Conservation (phyloP, 345 rosid species). For the Raphanus sativus region DNA sequence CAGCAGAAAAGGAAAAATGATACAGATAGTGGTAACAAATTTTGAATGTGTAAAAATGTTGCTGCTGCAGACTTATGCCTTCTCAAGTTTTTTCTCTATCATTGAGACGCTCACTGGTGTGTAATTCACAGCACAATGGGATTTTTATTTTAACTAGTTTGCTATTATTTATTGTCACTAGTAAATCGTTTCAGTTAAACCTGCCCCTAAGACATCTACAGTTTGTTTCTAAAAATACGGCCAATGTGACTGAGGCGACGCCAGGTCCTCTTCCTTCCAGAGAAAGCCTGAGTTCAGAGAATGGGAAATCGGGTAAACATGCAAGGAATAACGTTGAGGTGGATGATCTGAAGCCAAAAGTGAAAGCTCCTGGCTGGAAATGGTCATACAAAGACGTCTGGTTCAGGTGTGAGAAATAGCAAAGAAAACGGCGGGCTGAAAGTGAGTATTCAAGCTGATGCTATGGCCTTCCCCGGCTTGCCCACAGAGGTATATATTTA, state of each 20-base stretch:
- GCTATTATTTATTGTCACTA: constrained; percentile 8
- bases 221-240: constrained; percentile 26
- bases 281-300: constrained; percentile 46
- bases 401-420: constrained; percentile 39
- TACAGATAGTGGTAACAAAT: constrained; percentile 30
- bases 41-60: constrained; percentile 16
- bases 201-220: constrained; percentile 53
- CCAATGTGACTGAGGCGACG: constrained; percentile 42
- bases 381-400: constrained; percentile 44
- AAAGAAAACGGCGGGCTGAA: constrained; percentile 43
- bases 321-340: background rate
- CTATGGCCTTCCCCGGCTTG: constrained; percentile 47
- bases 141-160: background rate
- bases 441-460: constrained; percentile 47
- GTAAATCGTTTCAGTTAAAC: constrained; percentile 47
- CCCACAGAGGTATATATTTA: constrained; percentile 71
- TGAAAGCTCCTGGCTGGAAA: constrained; percentile 43
- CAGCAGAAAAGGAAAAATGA: constrained; percentile 44
- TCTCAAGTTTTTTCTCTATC: constrained; percentile 92
- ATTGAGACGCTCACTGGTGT: constrained; percentile 85
- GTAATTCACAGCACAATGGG: constrained; percentile 20
- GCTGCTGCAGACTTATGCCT: constrained; percentile 78
- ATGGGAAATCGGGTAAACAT: constrained; percentile 49
- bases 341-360: constrained; percentile 35
- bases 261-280: constrained; percentile 42